These are phyloP conservation scores for Ministeria vibrans DNA, from an alignment of 78 protist species.

Conservation along the genomic window DNA sequence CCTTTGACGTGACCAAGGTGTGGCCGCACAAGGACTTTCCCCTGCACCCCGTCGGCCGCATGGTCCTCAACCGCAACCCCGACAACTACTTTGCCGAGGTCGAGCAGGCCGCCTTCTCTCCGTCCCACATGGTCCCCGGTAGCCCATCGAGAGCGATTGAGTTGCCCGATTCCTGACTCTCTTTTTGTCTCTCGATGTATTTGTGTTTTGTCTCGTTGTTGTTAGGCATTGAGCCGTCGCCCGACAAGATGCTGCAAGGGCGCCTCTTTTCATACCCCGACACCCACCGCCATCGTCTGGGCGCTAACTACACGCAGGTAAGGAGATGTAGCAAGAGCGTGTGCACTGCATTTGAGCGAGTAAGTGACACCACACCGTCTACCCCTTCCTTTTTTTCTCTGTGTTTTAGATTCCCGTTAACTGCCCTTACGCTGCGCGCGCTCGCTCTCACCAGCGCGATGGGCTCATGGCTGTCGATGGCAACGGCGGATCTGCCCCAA, in stretches of 20 bases:
- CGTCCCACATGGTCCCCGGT: slow-evolving; percentile 78
- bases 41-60: slow-evolving; percentile 54
- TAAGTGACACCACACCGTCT: too few species aligned
- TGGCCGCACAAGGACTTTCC: slow-evolving; percentile 73
- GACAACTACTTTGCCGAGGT: slow-evolving; percentile 77
- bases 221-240: slow-evolving; percentile 67
- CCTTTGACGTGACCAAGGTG: slow-evolving; percentile 75
- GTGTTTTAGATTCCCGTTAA: slow-evolving; percentile 67
- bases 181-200: too few species aligned
- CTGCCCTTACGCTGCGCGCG: slow-evolving; percentile 44
- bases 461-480: slow-evolving; percentile 51
- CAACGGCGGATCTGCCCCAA: slow-evolving; percentile 33
- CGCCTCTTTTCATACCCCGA: slow-evolving; percentile 74
- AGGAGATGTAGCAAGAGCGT: too few species aligned
- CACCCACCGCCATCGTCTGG: slow-evolving; percentile 79
- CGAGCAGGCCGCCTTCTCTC: slow-evolving; percentile 78
- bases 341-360: too few species aligned
- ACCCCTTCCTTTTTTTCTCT: too few species aligned
- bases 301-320: slow-evolving; percentile 56
- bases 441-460: slow-evolving; percentile 40
- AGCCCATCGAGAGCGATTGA: too few species aligned
- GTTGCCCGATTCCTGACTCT: too few species aligned
- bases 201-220: too few species aligned
- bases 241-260: slow-evolving; percentile 65
- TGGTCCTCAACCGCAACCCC: slow-evolving; percentile 75